A percentile compares a stretch with the other conserved stretches of the same genome.
Evolutionary conservation across 768 basidiomycete genomes (phyloP).

Genomic region (Psilocybe subaeruginosa): DNA sequence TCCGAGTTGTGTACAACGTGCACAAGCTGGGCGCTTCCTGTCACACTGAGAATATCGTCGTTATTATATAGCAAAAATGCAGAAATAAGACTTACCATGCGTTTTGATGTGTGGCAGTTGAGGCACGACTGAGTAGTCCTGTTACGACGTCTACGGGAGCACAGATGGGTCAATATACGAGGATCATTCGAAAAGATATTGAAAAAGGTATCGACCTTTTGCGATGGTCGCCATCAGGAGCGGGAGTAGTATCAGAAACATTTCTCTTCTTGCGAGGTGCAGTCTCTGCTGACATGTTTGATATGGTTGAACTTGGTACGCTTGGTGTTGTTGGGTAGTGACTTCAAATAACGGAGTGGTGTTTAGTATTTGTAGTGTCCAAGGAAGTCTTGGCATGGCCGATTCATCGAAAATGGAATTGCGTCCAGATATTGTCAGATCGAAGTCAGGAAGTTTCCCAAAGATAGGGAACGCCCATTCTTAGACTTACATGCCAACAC

Average conservation of each 20-base stretch:
- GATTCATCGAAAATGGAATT: constrained; percentile 7
- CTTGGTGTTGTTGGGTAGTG: constrained; percentile 3
- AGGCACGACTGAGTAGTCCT: constrained; percentile 75
- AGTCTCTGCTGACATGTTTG: constrained; percentile 33
- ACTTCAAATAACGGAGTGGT: neutral
- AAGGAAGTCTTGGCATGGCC: constrained; percentile 15
- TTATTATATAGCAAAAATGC: neutral
- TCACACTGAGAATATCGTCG: constrained; percentile 38
- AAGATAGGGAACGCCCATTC: constrained; percentile 3
- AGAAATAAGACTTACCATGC: constrained; percentile 57
- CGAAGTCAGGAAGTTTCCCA: constrained; percentile 13
- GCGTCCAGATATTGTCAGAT: constrained; percentile 8
- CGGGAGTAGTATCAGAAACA: constrained; percentile 27
- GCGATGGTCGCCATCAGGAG: constrained; percentile 31
- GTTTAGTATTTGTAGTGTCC: constrained; percentile 29
- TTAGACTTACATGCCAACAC: constrained; percentile 1
- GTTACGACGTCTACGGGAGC: constrained; percentile 54
- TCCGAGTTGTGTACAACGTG: constrained; percentile 54
- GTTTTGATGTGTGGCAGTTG: constrained; percentile 74
- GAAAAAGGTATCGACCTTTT: constrained; percentile 19
- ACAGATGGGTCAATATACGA: too few relatives aligned
- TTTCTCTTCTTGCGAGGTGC: constrained; percentile 31
- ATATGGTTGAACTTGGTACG: neutral
- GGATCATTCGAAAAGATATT: neutral
- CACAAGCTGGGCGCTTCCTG: constrained; percentile 52